Percentiles rank a stretch among this genome's conserved stretches.
Evolutionary conservation across 768 basidiomycete species (phyloP).

Genomic region (Pleurotus salmoneostramineus): DNA sequence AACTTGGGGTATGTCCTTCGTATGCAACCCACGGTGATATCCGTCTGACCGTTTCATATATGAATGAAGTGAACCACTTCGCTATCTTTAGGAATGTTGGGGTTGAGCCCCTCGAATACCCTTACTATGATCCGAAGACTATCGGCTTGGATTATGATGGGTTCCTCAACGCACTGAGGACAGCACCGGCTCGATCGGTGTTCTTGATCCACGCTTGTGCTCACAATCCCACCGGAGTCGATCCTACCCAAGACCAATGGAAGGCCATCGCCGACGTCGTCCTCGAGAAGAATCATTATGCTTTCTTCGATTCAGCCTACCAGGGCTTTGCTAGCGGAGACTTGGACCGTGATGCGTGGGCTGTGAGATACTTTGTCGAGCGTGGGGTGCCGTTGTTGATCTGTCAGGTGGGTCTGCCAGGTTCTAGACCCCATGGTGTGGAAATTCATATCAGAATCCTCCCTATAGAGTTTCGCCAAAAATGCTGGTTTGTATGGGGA

Average conservation of each 20-base stretch:
- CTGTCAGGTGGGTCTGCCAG: constrained; percentile 67
- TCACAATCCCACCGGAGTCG: constrained; percentile 96
- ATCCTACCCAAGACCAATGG: constrained; percentile 91
- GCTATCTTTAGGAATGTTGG: constrained; percentile 90
- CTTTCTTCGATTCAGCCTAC: constrained; percentile 95
- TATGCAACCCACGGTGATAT: background rate
- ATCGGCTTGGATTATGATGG: constrained; percentile 81
- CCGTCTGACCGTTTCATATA: background rate
- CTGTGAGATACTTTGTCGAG: constrained; percentile 83
- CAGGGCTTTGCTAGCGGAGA: constrained; percentile 96
- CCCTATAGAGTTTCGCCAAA: constrained; percentile 87
- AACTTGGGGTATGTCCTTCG: constrained; percentile 75
- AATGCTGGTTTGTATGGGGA: constrained; percentile 95
- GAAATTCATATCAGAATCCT: background rate
- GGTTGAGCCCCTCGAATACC: constrained; percentile 80
- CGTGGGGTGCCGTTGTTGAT: constrained; percentile 73
- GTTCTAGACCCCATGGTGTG: background rate
- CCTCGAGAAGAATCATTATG: constrained; percentile 71
- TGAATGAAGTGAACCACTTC: constrained; percentile 72
- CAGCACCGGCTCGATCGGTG: constrained; percentile 72
- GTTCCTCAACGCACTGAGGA: constrained; percentile 54
- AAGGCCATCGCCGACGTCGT: constrained; percentile 68
- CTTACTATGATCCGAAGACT: constrained; percentile 92
- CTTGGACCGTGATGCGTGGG: constrained; percentile 87
- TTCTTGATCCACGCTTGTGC: constrained; percentile 93